Base-by-base conservation (phyloP, 2,329 filamentous ascomycete genomes). In the Cercospora janseana region DNA sequence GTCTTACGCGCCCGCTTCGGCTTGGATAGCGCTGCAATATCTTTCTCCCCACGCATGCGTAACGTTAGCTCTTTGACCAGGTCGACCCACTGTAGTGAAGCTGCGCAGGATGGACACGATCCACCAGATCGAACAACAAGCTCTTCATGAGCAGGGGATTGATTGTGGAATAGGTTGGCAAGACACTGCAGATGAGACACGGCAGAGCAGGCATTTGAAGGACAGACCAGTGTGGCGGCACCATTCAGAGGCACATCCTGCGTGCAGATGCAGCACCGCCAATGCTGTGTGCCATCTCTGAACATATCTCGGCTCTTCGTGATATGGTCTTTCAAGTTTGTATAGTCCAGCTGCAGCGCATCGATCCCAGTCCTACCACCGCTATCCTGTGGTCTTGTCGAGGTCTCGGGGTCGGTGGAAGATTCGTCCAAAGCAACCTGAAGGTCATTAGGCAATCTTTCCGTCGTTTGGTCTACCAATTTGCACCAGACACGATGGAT, bases 51-150 rank as follows among this genome's bases (percentile, higher is more conserved):
- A 18, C 88, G 79, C 27, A 81, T 74, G 24, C 92, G 79, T 41
- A 95, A 70, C 43, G 79, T 93, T 60, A 95, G 70, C 65, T 95
- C 91, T 64, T 83, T 91, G 72, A 94, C 86, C 71, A 96, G 80
- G 40, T 86, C 80, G 0, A 77, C 75, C 92, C 92, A 97, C 43
- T 75, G 67, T 2, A 90, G 70, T 4, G 74, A 68, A 0, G 74
- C 73, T 1, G 75, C 70, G 64, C 92, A 97, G 15, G 72, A 71
- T 0, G 88, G 88, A 70, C 92, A 97, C 2, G 62, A 68, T 2
- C 89, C 90, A 26, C 75, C 65, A 1, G 79, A 74, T 0, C 92
- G 92, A 5, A 63, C 41, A 3, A 62, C 31, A 9, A 60, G 13
- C 0, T 53, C 56, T n/a, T 66, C 66, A 12, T 67, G 60, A 16